Percentiles rank a stretch among this genome's conserved stretches.
phyloP scores from a whole-genome alignment of 345 rosid species.

The Luvunga scandens region DNA sequence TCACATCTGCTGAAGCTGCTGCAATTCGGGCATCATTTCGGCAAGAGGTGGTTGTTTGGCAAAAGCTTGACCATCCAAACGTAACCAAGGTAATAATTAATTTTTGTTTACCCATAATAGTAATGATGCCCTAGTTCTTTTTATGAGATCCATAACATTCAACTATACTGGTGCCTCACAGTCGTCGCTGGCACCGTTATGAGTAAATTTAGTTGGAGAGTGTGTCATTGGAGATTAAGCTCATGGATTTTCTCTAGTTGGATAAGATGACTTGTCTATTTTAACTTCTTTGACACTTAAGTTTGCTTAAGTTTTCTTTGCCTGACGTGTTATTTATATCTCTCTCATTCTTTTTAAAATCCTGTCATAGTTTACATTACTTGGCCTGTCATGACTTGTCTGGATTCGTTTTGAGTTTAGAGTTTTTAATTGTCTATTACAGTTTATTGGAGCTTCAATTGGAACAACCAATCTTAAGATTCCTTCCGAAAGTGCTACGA shows the following conservation, averaged over 20 bases:
- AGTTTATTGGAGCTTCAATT: slow-evolving; percentile 89
- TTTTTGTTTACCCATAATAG: neutral
- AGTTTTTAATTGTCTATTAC: slow-evolving; percentile 12
- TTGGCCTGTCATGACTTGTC: neutral
- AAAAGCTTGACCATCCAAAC: slow-evolving; percentile 82
- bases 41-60: slow-evolving; percentile 92
- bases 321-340: neutral
- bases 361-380: neutral
- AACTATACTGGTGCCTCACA: neutral
- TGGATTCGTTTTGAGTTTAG: slow-evolving; percentile 3
- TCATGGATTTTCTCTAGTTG: neutral
- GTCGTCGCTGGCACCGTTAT: neutral
- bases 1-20: slow-evolving; percentile 55
- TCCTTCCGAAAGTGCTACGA: slow-evolving; percentile 35
- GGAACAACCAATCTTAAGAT: slow-evolving; percentile 78
- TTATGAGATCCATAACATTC: neutral
- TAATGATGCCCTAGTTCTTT: neutral
- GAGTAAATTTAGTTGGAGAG: neutral
- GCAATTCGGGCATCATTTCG: slow-evolving; percentile 65
- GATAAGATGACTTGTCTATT: neutral
- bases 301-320: neutral
- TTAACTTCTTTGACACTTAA: neutral
- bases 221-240: neutral
- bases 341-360: neutral
- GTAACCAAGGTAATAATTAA: slow-evolving; percentile 56